Percentiles rank a stretch among this genome's conserved stretches.
Evolutionary conservation across 2,329 filamentous ascomycete species (phyloP).

Genomic region (Sordariomycetes sp.): DNA sequence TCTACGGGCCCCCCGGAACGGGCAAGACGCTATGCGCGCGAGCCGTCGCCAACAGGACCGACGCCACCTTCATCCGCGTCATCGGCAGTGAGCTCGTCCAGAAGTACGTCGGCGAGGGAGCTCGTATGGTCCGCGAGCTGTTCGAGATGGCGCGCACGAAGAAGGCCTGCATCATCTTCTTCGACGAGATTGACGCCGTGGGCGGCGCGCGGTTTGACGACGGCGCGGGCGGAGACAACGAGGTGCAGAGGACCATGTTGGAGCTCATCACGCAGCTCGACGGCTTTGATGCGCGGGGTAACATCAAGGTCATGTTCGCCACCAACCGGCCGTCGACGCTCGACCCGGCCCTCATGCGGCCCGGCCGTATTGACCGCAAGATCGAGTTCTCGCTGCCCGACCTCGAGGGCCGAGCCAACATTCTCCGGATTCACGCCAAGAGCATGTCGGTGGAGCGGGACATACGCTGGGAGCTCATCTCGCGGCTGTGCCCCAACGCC

Average conservation of each 20-base stretch:
- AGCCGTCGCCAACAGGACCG: conserved; percentile 94
- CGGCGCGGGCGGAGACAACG: conserved; percentile 91
- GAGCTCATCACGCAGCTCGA: conserved; percentile 95
- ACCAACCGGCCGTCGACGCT: conserved; percentile 93
- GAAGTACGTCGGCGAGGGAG: conserved; percentile 97
- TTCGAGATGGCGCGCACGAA: conserved; percentile 99
- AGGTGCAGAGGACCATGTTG: conserved; percentile 96
- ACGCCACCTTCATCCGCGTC: conserved; percentile 96
- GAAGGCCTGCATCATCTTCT: conserved; percentile 99
- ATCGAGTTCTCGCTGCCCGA: conserved; percentile 97
- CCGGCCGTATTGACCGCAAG: conserved; percentile 94
- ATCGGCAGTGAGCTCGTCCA: conserved; percentile 97
- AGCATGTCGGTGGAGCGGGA: conserved; percentile 98
- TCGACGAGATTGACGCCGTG: conserved; percentile 84
- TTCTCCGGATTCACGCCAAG: conserved; percentile 96
- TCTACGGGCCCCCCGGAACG: conserved; percentile 96
- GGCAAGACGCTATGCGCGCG: conserved; percentile 96
- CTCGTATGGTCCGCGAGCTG: conserved; percentile 94
- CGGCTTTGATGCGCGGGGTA: conserved; percentile 89
- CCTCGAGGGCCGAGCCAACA: conserved; percentile 93
- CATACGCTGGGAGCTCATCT: conserved; percentile 98
- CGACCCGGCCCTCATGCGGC: conserved; percentile 93
- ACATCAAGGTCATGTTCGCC: conserved; percentile 99
- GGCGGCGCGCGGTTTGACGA: conserved; percentile 95
- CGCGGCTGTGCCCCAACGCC: conserved; percentile 88